Evolutionary conservation across 768 basidiomycete species (phyloP), one percentile per base, ranked within the genome.

Genomic region (Leccinellum luteum): DNA sequence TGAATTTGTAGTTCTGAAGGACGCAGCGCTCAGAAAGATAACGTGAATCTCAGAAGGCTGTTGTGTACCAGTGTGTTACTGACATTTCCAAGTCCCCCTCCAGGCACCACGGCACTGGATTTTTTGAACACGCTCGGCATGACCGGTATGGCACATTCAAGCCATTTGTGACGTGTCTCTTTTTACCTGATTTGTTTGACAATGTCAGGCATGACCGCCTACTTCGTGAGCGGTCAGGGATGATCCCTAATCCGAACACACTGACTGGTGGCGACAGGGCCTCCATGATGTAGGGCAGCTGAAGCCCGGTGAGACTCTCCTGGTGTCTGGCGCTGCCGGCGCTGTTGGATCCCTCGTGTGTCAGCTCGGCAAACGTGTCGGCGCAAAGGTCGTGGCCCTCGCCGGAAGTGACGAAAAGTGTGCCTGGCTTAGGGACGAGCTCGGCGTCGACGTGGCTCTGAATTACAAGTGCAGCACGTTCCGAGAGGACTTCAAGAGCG

Each of bases 301-400:
- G 65, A 90, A 95, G 69, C 71, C 85, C 0, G 93, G 94, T 13
- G 94, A 98, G 59, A 90, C 83, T 0, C 82, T 96, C 50, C 81
- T 98, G 23, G 88, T 88, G 12, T 92, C 92, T 1, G 95, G 93
- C 19, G 95, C 95, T 2, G 95, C 96, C 9, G 95, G 94, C 10
- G 86, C 94, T 1, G 90, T 92, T 10, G 92, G 94, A n/a, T 82
- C 85, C 10, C 71, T 92, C 55, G 90, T 79, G 13, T 94, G 92
- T 72, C 93, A 94, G 63, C 78, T 94, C 19, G 93, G 89, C 48
- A 92, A 92, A 71, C 78, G 83, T 28, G 75, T 79, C 12, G 92
- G 89, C 56, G 90, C 90, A 49, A 87, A 81, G 55, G 94, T 98
- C 48, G 85, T 92, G 59, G 96, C 85, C 12, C 90, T 97, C 64